Evolutionary conservation across 2,329 filamentous ascomycete species (phyloP), one percentile per base, ranked within the genome.

Genomic region (Emericellopsis cladophorae): DNA sequence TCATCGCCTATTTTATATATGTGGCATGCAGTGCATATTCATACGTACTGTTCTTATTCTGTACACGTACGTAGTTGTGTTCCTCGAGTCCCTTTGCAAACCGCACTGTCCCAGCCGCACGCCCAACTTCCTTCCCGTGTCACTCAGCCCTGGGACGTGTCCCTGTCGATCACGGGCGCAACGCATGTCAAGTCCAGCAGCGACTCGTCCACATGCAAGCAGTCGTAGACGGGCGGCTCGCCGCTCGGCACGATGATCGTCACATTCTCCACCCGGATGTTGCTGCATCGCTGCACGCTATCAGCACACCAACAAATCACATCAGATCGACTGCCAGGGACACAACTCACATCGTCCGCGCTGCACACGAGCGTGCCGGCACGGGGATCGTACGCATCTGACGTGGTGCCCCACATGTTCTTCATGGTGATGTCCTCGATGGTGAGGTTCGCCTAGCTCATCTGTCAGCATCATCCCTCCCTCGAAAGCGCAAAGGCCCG

Each of bases 331-430:
- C 4, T 32, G 11, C 3, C 31, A 32, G 6, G 11, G 12, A 24
- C n/a, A 31, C 8, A 36, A 35, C 53, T 48, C 44, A 56, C 54
- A 29, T 56, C 54, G 3, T 45, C 34, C 1, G 52, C 51, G 41
- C 54, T 57, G 40, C 55, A 58, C 12, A 58, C 48, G 1, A 57
- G 41, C 2, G 47, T 45, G 18, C 55, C 55, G 2, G 53, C 55
- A 35, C 49, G 44, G 0, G 55, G 55, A 15, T 58, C 55, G 7
- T 46, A 51, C 34, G 54, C 55, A 16, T 43, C 48, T 0, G 55
- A 57, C 1, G 47, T 49, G 1, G 48, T 54, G 12, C 55, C 55
- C 47, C 52, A 56, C 14, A 54, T 49, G 43, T 53, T 45, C 36
- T 51, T 52, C 31, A 54, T 50, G 0, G 44, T 36, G 36, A 57